phyloP scores from a whole-genome alignment of 2,329 filamentous ascomycete species.

The Colletotrichum sp. region DNA sequence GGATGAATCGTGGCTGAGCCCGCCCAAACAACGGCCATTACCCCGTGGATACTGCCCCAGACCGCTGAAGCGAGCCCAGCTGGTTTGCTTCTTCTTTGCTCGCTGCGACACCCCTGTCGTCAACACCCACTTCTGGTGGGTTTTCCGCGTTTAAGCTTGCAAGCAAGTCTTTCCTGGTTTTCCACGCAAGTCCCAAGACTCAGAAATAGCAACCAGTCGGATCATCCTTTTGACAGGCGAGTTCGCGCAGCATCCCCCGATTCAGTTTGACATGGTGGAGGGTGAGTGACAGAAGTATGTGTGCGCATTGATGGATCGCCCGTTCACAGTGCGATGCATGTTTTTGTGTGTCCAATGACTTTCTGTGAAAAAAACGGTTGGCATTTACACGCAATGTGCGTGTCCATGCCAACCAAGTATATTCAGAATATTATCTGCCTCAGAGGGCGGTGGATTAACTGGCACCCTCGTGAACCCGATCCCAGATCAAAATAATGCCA shows the following conservation, averaged over 20 bases:
- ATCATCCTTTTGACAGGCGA: not conserved
- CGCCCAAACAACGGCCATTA: not conserved
- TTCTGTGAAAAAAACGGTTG: not conserved
- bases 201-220: slow-evolving; percentile 4
- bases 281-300: not conserved
- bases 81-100: not conserved
- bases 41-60: not conserved
- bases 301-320: not conserved
- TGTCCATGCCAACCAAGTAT: slow-evolving; percentile 1
- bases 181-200: not conserved
- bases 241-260: not conserved
- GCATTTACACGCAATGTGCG: not conserved
- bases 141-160: slow-evolving; percentile 16
- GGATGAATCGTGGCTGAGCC: slow-evolving; percentile 17
- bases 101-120: not conserved
- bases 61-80: not conserved
- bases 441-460: not conserved
- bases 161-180: not conserved
- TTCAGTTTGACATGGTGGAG: not conserved
- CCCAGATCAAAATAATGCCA: slow-evolving; percentile 1
- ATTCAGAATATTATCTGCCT: slow-evolving; percentile 17
- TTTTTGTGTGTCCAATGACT: not conserved
- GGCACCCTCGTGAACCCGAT: slow-evolving; percentile 1
- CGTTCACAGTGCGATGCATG: not conserved
- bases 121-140: not conserved